These are phyloP conservation scores for Drosera capensis DNA, from an alignment of 148 eudicot genomes.

Conservation along the genomic window DNA sequence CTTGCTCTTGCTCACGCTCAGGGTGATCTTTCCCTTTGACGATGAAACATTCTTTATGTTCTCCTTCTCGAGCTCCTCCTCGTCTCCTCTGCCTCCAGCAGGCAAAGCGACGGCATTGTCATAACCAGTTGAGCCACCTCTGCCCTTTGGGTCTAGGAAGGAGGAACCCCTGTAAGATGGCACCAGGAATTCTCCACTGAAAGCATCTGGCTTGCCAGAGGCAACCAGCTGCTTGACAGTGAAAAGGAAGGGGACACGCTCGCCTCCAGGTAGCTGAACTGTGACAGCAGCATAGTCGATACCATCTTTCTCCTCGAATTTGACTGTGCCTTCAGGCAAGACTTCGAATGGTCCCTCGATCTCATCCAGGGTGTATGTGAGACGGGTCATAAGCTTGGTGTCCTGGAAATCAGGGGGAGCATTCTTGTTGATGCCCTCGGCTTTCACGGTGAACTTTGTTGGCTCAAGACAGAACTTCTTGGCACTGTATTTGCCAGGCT, in stretches of 20 bases:
- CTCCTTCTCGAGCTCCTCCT: constrained; percentile 90
- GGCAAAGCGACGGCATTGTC: constrained; percentile 95
- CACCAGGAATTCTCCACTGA: constrained; percentile 67
- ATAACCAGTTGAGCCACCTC: constrained; percentile 93
- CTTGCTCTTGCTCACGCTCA: constrained; percentile 24
- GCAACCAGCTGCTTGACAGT: constrained; percentile 88
- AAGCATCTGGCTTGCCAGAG: constrained; percentile 71
- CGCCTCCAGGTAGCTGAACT: constrained; percentile 95
- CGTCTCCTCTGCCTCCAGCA: constrained; percentile 99
- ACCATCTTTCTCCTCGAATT: constrained; percentile 97
- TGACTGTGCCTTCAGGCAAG: constrained; percentile 53
- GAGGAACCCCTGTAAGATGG: constrained; percentile 96
- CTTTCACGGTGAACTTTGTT: constrained; percentile 83
- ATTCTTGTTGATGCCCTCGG: constrained; percentile 74
- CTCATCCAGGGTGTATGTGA: constrained; percentile 95
- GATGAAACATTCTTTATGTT: constrained; percentile 66
- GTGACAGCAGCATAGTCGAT: constrained; percentile 98
- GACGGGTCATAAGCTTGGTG: constrained; percentile 94
- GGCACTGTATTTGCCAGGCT: constrained; percentile 75
- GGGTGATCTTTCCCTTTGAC: constrained; percentile 12
- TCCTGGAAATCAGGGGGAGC: constrained; percentile 76
- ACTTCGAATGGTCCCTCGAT: constrained; percentile 95
- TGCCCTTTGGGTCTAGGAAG: constrained; percentile 95
- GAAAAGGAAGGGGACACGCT: constrained; percentile 92
- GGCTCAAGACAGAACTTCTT: constrained; percentile 93